These are phyloP conservation scores for Aspergillus sp. DNA, from an alignment of 2,329 filamentous ascomycete species.

Conservation along the genomic window DNA sequence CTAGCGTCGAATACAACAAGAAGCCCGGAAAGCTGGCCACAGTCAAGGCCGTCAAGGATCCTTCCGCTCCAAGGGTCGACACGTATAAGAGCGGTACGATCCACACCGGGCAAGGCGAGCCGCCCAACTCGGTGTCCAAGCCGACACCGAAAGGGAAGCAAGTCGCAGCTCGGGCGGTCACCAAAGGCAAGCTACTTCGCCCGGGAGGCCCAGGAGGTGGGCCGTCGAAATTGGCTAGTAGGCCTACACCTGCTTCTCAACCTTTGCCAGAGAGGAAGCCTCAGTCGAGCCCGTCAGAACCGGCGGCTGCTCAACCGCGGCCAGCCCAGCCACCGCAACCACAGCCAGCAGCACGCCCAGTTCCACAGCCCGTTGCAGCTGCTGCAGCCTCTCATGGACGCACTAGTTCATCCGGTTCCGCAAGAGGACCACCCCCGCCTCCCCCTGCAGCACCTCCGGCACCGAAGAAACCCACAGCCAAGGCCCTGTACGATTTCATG, in stretches of 20 bases:
- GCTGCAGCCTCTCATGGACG: conserved; percentile 38
- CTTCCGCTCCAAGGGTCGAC: conserved; percentile 61
- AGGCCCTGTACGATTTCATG: conserved; percentile 84
- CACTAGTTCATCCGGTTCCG: conserved; percentile 48
- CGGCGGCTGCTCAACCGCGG: conserved; percentile 15
- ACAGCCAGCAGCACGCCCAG: too few relatives aligned
- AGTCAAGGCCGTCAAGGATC: conserved; percentile 86
- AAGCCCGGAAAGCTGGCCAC: conserved; percentile 86
- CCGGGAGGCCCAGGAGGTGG: conserved; percentile 77
- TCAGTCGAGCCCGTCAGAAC: conserved; percentile 20
- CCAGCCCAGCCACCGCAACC: conserved; percentile 29
- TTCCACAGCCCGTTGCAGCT: conserved; percentile 37
- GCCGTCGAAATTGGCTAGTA: conserved; percentile 58
- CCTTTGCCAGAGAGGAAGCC: conserved; percentile 26
- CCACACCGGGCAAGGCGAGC: conserved; percentile 76
- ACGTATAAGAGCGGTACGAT: conserved; percentile 89
- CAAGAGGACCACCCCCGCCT: conserved; percentile 57
- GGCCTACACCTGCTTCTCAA: conserved; percentile 27
- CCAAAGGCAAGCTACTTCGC: conserved; percentile 82
- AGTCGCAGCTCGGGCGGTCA: conserved; percentile 80
- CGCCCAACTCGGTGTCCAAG: conserved; percentile 69
- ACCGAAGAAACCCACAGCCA: conserved; percentile 65
- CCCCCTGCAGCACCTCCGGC: conserved; percentile 52
- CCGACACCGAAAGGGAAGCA: conserved; percentile 83
- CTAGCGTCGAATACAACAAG: conserved; percentile 83